Evolutionary conservation across 2,329 filamentous ascomycete species (phyloP).

Genomic region (Colletotrichum gigasporum): DNA sequence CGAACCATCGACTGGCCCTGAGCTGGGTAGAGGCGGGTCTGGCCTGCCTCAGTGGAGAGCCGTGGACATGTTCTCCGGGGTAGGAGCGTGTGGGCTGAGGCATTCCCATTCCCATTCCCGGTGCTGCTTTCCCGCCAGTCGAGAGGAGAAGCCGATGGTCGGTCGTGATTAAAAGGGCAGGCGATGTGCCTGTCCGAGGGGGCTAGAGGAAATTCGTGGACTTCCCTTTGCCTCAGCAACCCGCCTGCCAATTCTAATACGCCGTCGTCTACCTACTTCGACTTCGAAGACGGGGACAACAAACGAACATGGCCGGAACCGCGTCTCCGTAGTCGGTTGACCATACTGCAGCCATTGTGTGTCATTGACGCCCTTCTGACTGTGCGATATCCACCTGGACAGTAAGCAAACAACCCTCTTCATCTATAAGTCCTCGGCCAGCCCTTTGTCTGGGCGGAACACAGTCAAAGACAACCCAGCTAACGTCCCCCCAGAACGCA

Average conservation of each 20-base stretch:
- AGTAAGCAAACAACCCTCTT: too few relatives aligned
- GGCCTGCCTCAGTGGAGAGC: background rate
- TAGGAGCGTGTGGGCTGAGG: background rate
- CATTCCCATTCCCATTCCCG: too few relatives aligned
- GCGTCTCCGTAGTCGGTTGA: background rate
- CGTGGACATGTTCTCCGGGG: background rate
- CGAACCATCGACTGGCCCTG: slow-evolving; percentile 17
- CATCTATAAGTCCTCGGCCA: too few relatives aligned
- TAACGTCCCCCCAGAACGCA: background rate
- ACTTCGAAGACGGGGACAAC: background rate
- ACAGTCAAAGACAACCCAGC: too few relatives aligned
- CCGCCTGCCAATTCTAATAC: background rate
- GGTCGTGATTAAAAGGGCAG: slow-evolving; percentile 13
- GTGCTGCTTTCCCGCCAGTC: background rate
- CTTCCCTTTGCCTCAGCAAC: background rate
- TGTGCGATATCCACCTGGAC: background rate
- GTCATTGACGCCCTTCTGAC: slow-evolving; percentile 1
- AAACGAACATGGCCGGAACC: background rate
- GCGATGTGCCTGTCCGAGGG: background rate
- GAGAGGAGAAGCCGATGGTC: background rate
- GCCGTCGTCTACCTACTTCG: background rate
- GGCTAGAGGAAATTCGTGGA: too few relatives aligned
- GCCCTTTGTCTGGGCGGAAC: too few relatives aligned
- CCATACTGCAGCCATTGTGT: background rate
- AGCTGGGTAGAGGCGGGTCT: slow-evolving; percentile 21